phyloP scores from a whole-genome alignment of 108 stramenopile species.

The Fragilariopsis cylindrus region DNA sequence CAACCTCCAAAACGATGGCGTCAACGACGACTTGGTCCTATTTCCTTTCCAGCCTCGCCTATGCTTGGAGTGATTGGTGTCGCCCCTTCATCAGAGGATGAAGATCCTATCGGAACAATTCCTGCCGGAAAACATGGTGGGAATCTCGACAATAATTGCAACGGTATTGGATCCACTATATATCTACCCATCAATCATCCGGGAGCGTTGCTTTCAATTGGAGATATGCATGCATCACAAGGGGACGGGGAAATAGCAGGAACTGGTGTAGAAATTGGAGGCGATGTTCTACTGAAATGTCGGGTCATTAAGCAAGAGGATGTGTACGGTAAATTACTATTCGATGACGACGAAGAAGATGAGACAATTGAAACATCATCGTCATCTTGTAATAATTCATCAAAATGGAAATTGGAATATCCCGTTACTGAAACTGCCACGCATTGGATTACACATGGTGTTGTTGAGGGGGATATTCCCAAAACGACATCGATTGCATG shows the following conservation, averaged over 20 bases:
- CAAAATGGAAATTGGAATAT: slow-evolving; percentile 1
- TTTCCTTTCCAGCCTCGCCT: slow-evolving; percentile 43
- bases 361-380: neutral
- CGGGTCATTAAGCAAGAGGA: slow-evolving; percentile 16
- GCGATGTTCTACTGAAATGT: slow-evolving; percentile 24
- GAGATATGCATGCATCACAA: slow-evolving; percentile 75
- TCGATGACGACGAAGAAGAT: neutral
- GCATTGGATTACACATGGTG: slow-evolving; percentile 36
- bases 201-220: slow-evolving; percentile 66
- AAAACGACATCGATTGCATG: slow-evolving; percentile 24
- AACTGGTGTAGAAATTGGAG: slow-evolving; percentile 38
- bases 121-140: slow-evolving; percentile 67
- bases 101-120: slow-evolving; percentile 36
- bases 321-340: neutral
- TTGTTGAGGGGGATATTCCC: slow-evolving; percentile 28
- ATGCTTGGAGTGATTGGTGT: slow-evolving; percentile 33
- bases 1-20: slow-evolving; percentile 27
- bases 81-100: slow-evolving; percentile 37
- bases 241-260: slow-evolving; percentile 73
- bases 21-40: slow-evolving; percentile 36
- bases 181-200: slow-evolving; percentile 73
- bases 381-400: neutral
- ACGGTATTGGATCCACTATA: slow-evolving; percentile 60
- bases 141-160: slow-evolving; percentile 73
- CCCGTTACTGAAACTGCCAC: slow-evolving; percentile 36